These are phyloP conservation scores for Talaromyces borbonicus DNA, from an alignment of 495 filamentous ascomycete species.

Conservation along the genomic window DNA sequence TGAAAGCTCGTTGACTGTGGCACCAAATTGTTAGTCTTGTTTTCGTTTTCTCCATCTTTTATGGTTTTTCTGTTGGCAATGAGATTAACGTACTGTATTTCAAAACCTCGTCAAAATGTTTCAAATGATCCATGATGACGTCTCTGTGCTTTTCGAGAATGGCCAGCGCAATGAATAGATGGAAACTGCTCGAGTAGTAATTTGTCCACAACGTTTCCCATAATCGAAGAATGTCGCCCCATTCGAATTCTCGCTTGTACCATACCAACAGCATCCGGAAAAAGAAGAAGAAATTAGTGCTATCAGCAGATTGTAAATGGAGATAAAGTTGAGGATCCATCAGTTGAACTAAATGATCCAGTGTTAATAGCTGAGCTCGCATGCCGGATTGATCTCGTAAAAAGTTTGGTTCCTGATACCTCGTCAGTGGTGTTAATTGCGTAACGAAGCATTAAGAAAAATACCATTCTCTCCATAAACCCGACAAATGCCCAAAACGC, in stretches of 20 bases:
- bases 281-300: constrained; percentile 99
- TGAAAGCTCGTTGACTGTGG: constrained; percentile 81
- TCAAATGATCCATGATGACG: constrained; percentile 89
- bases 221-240: constrained; percentile 72
- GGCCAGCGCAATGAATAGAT: constrained; percentile 86
- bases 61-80: no score
- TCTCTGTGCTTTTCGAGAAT: constrained; percentile 92
- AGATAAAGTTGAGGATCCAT: constrained; percentile 92
- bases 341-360: constrained; percentile 89
- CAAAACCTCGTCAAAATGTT: constrained; percentile 92
- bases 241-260: constrained; percentile 96
- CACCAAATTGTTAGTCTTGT: background rate
- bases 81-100: constrained; percentile 67
- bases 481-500: constrained; percentile 95
- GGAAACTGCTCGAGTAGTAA: constrained; percentile 76
- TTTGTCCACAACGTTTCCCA: constrained; percentile 97
- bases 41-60: no score
- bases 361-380: constrained; percentile 77
- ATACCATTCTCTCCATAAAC: constrained; percentile 90
- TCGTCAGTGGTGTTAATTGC: no score
- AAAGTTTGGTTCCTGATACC: constrained; percentile 74
- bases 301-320: constrained; percentile 81
- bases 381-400: constrained; percentile 92
- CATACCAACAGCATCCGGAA: constrained; percentile 97
- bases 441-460: no score